These are phyloP conservation scores for Trametes punicea DNA, from an alignment of 768 basidiomycete species.

Conservation along the genomic window DNA sequence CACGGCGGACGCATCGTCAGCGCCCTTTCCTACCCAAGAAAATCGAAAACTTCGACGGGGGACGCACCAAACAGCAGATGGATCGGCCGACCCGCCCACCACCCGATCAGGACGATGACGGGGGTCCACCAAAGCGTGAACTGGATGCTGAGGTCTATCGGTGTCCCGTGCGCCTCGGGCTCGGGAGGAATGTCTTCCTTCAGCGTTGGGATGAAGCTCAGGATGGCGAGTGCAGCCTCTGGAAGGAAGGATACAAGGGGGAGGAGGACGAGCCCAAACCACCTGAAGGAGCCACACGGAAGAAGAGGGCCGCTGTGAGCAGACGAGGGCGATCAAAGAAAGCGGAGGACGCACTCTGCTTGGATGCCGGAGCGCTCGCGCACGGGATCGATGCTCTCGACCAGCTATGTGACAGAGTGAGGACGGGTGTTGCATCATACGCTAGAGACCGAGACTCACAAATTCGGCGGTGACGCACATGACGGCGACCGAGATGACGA, in stretches of 20 bases:
- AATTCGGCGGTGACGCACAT: slow-evolving; percentile 73
- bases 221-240: slow-evolving; percentile 57
- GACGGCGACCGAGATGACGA: slow-evolving; percentile 49
- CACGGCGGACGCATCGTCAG: neutral
- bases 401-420: slow-evolving; percentile 40
- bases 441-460: slow-evolving; percentile 35
- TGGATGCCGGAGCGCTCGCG: slow-evolving; percentile 40
- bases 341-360: slow-evolving; percentile 57
- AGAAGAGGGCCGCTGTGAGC: too few species aligned
- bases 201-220: slow-evolving; percentile 49
- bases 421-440: neutral
- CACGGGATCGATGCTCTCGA: slow-evolving; percentile 59
- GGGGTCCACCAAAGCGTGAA: slow-evolving; percentile 80
- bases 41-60: too few species aligned
- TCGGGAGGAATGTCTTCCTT: slow-evolving; percentile 32
- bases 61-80: slow-evolving; percentile 61
- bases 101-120: slow-evolving; percentile 60
- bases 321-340: too few species aligned
- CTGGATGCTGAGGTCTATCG: slow-evolving; percentile 77
- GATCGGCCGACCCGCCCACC: slow-evolving; percentile 62
- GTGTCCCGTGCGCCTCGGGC: slow-evolving; percentile 52
- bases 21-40: too few species aligned
- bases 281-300: slow-evolving; percentile 35
- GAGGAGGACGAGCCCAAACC: slow-evolving; percentile 70
- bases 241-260: slow-evolving; percentile 72